Evolutionary conservation across 768 basidiomycete species (phyloP), one percentile per base, ranked within the genome.

Genomic region (Lactarius evosmus): DNA sequence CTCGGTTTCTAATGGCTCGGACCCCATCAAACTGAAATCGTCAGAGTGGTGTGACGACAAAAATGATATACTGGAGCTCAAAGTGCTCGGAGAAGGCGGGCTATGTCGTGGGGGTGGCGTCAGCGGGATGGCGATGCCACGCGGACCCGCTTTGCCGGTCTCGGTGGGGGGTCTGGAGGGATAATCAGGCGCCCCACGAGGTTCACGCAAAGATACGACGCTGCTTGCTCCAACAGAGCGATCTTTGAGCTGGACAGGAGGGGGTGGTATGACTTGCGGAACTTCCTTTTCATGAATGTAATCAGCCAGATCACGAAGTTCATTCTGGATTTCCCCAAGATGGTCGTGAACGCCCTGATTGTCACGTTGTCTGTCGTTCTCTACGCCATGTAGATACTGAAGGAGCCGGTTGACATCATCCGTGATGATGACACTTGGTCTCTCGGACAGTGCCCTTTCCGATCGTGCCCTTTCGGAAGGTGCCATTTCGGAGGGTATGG

Each of bases 11-110:
- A 50, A 74, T 11, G 73, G 66, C 62, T 77, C 78, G n/a, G 70
- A 69, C 63, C 71, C 78, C 77, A 81, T 70, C 72, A 78, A 64
- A 76, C 76, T 75, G 38, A 78, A 75, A 67, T 90, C 90, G 60
- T 93, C 91, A 0, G 91, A 93, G 66, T 92, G 87, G 65, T 89
- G 87, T 19, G 82, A 84, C 4, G 82, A 82, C 55, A 84, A 67
- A 70, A 79, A 84, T 0, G 82, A 83, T 61, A 71, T 66, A 7
- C 66, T 69, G 12, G 76, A 77, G 17, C 63, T 71, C 46, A 72
- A 54, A 6, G 78, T 78, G 38, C 73, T 75, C 4, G 78, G 75
- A 3, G 84, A 80, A 4, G 76, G 72, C 14, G 78, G 73, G 17
- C 78, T 73, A 14, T 66, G 40, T 17, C 66, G 40, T 17, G 78